Percentiles rank a stretch among this genome's conserved stretches.
Evolutionary conservation across 2,329 filamentous ascomycete species (phyloP).

Genomic region (Xylaria sp.): DNA sequence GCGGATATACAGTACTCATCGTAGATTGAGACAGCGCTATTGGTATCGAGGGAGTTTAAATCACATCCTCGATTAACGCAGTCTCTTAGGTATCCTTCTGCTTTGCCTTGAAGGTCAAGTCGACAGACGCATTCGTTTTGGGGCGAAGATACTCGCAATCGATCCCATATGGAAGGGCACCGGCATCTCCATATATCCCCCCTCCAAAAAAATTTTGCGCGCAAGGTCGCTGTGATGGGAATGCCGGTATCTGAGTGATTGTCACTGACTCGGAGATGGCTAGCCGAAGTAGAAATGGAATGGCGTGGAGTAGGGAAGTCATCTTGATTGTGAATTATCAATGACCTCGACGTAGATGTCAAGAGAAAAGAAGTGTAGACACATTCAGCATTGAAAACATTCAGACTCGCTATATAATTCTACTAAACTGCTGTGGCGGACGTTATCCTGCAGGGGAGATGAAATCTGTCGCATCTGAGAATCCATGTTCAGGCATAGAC

Average conservation of each 20-base stretch:
- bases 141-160: not conserved
- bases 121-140: slow-evolving; percentile 19
- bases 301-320: not conserved
- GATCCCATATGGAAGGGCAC: slow-evolving; percentile 1
- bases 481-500: not conserved
- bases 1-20: slow-evolving; percentile 17
- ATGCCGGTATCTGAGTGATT: not conserved
- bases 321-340: not conserved
- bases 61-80: slow-evolving; percentile 5
- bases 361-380: not conserved
- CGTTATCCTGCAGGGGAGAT: not conserved
- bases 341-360: not conserved
- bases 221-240: slow-evolving; percentile 15
- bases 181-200: not conserved
- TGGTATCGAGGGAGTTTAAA: slow-evolving; percentile 9
- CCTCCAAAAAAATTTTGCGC: slow-evolving; percentile 5
- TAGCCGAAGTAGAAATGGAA: not conserved
- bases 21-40: slow-evolving; percentile 19
- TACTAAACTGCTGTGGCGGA: not conserved
- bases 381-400: too few species aligned
- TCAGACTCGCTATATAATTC: too few species aligned
- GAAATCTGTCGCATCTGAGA: slow-evolving; percentile 6
- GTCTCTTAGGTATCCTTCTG: not conserved
- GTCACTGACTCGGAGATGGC: not conserved
- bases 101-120: slow-evolving; percentile 5